phyloP scores from a whole-genome alignment of 2,329 filamentous ascomycete species.

The Colletotrichum abscissum region DNA sequence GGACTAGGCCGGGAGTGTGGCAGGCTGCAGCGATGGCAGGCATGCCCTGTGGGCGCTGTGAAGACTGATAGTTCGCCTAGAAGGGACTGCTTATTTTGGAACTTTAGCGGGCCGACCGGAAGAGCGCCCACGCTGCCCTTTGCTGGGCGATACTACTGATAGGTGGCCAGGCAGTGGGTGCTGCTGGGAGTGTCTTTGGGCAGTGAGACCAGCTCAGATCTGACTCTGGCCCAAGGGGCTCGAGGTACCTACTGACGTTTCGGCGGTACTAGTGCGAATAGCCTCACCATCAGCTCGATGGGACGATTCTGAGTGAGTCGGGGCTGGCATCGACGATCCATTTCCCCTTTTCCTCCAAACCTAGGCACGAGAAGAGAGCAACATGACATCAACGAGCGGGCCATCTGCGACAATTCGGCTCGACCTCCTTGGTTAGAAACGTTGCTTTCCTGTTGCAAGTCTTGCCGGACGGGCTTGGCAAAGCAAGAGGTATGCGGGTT shows the following conservation, averaged over 20 bases:
- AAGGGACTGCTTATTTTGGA: slow-evolving; percentile 8
- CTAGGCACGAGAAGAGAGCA: not conserved
- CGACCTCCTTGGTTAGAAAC: slow-evolving; percentile 1
- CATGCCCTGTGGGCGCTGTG: not conserved
- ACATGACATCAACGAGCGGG: slow-evolving; percentile 22
- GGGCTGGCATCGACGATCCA: slow-evolving; percentile 4
- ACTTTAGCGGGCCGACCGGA: not conserved
- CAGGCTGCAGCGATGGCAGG: slow-evolving; percentile 9
- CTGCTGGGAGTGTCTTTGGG: no score
- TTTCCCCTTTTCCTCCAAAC: not conserved
- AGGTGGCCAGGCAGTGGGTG: no score
- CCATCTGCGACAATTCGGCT: slow-evolving; percentile 27
- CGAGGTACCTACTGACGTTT: slow-evolving; percentile 10
- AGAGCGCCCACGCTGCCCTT: not conserved
- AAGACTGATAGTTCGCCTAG: not conserved
- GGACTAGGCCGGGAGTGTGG: slow-evolving; percentile 20
- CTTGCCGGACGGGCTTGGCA: slow-evolving; percentile 24
- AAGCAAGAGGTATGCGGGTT: not conserved
- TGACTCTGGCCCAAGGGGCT: not conserved
- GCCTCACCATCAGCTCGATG: slow-evolving; percentile 21
- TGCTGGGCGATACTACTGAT: not conserved
- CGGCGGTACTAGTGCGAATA: slow-evolving; percentile 18
- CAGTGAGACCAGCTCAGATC: not conserved
- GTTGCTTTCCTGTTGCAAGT: slow-evolving; percentile 11
- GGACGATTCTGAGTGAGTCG: not conserved